phyloP scores from a whole-genome alignment of 2,329 filamentous ascomycete species.

The Ramularia endophylla region DNA sequence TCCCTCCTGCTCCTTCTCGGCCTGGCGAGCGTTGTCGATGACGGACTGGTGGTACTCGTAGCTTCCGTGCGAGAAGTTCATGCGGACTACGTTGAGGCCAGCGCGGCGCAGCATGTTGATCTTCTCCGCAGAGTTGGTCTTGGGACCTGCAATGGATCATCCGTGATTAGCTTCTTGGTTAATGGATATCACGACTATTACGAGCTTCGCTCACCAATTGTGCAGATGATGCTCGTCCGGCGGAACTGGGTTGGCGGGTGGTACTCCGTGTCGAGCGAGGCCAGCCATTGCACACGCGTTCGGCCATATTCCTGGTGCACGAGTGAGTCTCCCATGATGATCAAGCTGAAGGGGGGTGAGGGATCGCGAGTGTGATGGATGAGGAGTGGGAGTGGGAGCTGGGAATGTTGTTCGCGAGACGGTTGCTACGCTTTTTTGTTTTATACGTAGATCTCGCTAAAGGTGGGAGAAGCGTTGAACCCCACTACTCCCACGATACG shows the following conservation, averaged over 20 bases:
- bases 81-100: conserved; percentile 96
- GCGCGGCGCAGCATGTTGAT: conserved; percentile 85
- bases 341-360: too few relatives aligned
- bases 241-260: conserved; percentile 84
- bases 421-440: too few relatives aligned
- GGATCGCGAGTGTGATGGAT: too few relatives aligned
- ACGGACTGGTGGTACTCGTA: conserved; percentile 98
- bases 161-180: too few relatives aligned
- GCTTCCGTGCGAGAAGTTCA: conserved; percentile 97
- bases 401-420: too few relatives aligned
- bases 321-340: conserved; percentile 62
- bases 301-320: conserved; percentile 75
- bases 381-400: too few relatives aligned
- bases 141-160: conserved; percentile 65
- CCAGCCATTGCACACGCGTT: conserved; percentile 64
- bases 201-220: conserved; percentile 73
- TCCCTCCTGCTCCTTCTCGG: conserved; percentile 69
- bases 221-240: conserved; percentile 97
- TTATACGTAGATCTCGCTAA: too few relatives aligned
- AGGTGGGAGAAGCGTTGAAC: too few relatives aligned
- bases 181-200: neutral
- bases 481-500: too few relatives aligned
- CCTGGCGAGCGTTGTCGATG: conserved; percentile 89
- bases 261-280: conserved; percentile 83
- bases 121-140: conserved; percentile 96